A percentile compares a stretch with the other conserved stretches of the same genome.
Evolutionary conservation across 768 basidiomycete genomes (phyloP).

Genomic region (Agaricus blazei): DNA sequence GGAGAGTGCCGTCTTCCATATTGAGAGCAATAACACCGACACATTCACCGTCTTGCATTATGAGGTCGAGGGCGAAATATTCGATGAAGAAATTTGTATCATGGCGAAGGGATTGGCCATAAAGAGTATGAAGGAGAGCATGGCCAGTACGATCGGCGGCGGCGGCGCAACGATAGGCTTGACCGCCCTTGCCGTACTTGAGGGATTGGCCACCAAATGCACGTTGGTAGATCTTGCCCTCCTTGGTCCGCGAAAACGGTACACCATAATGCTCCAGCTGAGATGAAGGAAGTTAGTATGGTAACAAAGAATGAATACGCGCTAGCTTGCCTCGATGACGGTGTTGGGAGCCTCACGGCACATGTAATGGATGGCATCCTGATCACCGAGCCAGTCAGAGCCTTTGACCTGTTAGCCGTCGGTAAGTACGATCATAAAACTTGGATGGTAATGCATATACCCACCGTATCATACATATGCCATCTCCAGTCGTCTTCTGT

Average conservation of each 20-base stretch:
- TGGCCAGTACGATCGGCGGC: constrained; percentile 99
- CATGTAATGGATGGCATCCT: constrained; percentile 99
- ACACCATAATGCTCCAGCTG: constrained; percentile 99
- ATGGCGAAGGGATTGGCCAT: constrained; percentile 97
- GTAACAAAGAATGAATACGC: background rate
- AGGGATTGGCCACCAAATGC: constrained; percentile 98
- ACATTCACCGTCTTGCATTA: constrained; percentile 99
- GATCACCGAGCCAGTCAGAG: constrained; percentile 99
- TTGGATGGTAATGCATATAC: constrained; percentile 20
- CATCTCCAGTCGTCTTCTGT: constrained; percentile 99
- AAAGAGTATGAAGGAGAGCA: constrained; percentile 96
- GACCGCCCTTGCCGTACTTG: constrained; percentile 96
- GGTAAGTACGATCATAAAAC: constrained; percentile 13
- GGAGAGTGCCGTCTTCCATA: constrained; percentile 99
- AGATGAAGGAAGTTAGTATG: constrained; percentile 5
- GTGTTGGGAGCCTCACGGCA: constrained; percentile 93
- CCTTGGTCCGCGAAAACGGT: constrained; percentile 96
- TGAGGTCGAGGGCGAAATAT: constrained; percentile 97
- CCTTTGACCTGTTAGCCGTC: constrained; percentile 77
- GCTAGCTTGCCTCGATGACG: constrained; percentile 72
- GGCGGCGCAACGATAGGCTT: constrained; percentile 98
- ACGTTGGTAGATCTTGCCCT: constrained; percentile 99
- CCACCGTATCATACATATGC: constrained; percentile 96
- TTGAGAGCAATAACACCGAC: constrained; percentile 98
- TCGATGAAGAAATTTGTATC: constrained; percentile 99